Evolutionary conservation across 495 filamentous ascomycete species (phyloP), one percentile per base, ranked within the genome.

Genomic region (Parathielavia hyrcaniae): DNA sequence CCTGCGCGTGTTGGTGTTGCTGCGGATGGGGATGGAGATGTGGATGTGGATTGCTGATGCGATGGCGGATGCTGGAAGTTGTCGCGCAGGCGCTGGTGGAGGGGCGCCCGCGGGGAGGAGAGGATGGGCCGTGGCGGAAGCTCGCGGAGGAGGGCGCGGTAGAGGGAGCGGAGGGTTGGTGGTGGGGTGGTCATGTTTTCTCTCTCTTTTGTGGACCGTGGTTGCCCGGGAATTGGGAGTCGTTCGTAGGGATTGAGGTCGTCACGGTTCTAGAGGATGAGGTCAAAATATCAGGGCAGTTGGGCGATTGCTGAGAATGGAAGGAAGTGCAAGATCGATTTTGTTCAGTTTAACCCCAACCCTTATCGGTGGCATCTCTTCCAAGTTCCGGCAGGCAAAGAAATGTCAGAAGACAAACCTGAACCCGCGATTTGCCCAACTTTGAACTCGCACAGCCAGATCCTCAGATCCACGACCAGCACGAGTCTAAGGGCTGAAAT

Each of bases 81-180:
- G 8, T 78, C 71, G 66, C 83, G 83, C 60, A 90, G 73, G 38
- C 71, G 78, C 58, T 75, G 67, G 70, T 87, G 81, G 7, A 86
- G 76, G 22, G 81, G 81, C 11, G 83, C 86, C 60, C 71, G 75
- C 47, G 62, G 68, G 69, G 44, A 75, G 43, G 74, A 65, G 59
- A 79, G 79, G 68, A 84, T 73, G 4, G 76, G 74, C 44, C 81
- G 83, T 45, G 85, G 82, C 19, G 93, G 92, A 32, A 97, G 85
- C 75, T 97, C 91, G 72, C 91, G 89, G 53, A 97, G 88, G 70
- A 98, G 77, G 20, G 84, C 80, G 64, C 93, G 88, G 78, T 98
- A 98, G 67, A 95, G 78, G 45, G 88, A 82, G 67, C 88, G 88
- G 49, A 86, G 71, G 65, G n/a, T 34, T 36, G 81, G 81, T 34